Conservation (phyloP, 257 asterid genomes). For the Oldenlandia corymbosa region DNA sequence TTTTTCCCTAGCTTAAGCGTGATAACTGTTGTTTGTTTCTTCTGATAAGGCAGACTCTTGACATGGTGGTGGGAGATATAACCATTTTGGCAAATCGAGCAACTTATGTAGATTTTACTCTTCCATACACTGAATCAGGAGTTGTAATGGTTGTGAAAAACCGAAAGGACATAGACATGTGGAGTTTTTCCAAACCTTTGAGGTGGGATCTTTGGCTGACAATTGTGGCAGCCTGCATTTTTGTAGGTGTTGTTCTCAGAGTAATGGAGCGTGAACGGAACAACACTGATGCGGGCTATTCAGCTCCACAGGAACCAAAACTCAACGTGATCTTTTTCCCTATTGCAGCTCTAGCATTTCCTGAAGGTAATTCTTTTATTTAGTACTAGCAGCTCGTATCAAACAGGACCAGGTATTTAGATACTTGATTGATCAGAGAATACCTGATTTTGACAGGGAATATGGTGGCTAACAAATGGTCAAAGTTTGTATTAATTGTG, state of each 20-base stretch:
- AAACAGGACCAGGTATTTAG: no score
- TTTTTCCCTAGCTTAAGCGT: neutral
- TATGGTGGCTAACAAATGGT: constrained; percentile 39
- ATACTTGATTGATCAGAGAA: neutral
- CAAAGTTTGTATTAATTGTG: constrained; percentile 32
- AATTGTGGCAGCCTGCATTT: constrained; percentile 23
- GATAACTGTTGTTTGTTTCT: neutral
- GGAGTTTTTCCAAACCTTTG: constrained; percentile 47
- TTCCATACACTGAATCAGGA: constrained; percentile 59
- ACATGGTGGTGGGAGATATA: constrained; percentile 48
- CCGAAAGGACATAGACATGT: constrained; percentile 37
- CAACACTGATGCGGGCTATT: constrained; percentile 6
- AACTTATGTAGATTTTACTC: constrained; percentile 36
- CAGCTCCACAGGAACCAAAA: constrained; percentile 9
- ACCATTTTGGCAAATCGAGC: constrained; percentile 47
- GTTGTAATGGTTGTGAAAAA: constrained; percentile 37
- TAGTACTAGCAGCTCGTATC: neutral
- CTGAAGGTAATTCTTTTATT: constrained; percentile 28
- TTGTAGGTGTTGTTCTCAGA: constrained; percentile 29
- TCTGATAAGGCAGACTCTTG: constrained; percentile 23
- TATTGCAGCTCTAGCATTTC: constrained; percentile 51
- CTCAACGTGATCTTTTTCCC: constrained; percentile 30
- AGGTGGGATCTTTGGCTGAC: constrained; percentile 43
- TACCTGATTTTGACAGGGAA: constrained; percentile 36
- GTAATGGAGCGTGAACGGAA: constrained; percentile 26